Conservation (phyloP, 2,329 filamentous ascomycete species). For the Fusarium sp. region DNA sequence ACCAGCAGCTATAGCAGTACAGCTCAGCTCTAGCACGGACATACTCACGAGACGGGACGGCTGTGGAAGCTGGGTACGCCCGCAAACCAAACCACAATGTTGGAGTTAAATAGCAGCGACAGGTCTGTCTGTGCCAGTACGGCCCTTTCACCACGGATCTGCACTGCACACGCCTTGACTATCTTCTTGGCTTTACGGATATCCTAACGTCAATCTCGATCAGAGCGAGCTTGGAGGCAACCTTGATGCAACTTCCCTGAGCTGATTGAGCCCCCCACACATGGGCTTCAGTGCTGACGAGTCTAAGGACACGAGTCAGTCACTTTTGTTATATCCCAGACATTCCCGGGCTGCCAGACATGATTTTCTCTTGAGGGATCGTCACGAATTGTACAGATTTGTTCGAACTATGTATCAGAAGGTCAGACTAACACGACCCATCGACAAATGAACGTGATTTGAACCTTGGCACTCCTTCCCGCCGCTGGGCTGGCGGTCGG, state of each 20-base stretch:
- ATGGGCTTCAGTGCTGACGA: slow-evolving; percentile 13
- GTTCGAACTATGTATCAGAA: slow-evolving; percentile 1
- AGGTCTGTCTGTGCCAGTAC: slow-evolving; percentile 16
- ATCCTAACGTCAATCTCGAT: slow-evolving; percentile 15
- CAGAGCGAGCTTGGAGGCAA: slow-evolving; percentile 5
- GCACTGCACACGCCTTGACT: slow-evolving; percentile 11
- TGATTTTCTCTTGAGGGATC: background rate
- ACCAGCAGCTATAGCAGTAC: slow-evolving; percentile 8
- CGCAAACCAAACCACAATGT: slow-evolving; percentile 8
- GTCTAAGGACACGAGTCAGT: slow-evolving; percentile 17
- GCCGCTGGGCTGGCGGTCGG: background rate
- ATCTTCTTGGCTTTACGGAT: slow-evolving; percentile 3
- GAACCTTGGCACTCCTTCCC: background rate
- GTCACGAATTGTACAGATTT: background rate
- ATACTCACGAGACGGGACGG: slow-evolving; percentile 11
- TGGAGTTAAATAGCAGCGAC: slow-evolving; percentile 6
- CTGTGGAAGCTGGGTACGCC: slow-evolving; percentile 22
- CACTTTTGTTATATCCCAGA: slow-evolving; percentile 10
- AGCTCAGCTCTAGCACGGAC: slow-evolving; percentile 23
- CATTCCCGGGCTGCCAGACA: slow-evolving; percentile 14
- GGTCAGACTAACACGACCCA: background rate
- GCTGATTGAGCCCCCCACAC: slow-evolving; percentile 5
- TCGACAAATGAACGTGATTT: slow-evolving; percentile 1
- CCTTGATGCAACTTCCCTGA: background rate
- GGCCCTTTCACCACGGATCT: slow-evolving; percentile 17